Evolutionary conservation across 495 filamentous ascomycete species (phyloP), one percentile per base, ranked within the genome.

Genomic region (Penicillium fimorum): DNA sequence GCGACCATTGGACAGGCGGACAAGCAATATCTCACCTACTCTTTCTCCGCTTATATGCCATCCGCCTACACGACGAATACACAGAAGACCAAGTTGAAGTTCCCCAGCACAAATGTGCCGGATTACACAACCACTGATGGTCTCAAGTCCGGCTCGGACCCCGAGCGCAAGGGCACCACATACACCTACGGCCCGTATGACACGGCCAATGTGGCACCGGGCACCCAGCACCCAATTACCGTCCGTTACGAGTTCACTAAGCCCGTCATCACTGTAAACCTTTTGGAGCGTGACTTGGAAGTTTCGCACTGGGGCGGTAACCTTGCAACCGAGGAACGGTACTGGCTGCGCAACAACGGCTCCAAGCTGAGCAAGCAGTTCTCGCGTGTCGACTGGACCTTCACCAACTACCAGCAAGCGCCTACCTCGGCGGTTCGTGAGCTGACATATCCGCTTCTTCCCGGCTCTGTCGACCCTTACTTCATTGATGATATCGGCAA

Each of bases 261-360:
- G 70, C 95, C 94, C 6, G 75, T 98, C 40, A 87, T 85, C 52
- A 89, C 91, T 62, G 81, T 87, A 37, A 83, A 82, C 17, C 70
- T 82, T 6, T 76, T 97, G 42, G 89, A 97, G 77, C 86, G 94
- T 24, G 92, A 96, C 63, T 74, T 98, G 54, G 93, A 97, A 71
- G 87, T 97, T 58, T 94, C 89, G 62, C 95, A 97, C 70, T 98
- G 94, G 94, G 94, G 94, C 57, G 95, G 94, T 24, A 97, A 97
- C 69, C 73, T 97, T 40, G 94, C 93, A 0, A 88, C 88, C 25
- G 95, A 98, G 70, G 94, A 98, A 70, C 85, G 91, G 47, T 97
- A 96, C 79, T 89, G 85, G 73, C 82, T 97, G 60, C 82, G 82
- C 65, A 96, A 97, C 79, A 82, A 86, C 48, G 94, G 84, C 54